Evolutionary conservation across 106 monocot species (phyloP).

Genomic region (Agapanthus africanus): DNA sequence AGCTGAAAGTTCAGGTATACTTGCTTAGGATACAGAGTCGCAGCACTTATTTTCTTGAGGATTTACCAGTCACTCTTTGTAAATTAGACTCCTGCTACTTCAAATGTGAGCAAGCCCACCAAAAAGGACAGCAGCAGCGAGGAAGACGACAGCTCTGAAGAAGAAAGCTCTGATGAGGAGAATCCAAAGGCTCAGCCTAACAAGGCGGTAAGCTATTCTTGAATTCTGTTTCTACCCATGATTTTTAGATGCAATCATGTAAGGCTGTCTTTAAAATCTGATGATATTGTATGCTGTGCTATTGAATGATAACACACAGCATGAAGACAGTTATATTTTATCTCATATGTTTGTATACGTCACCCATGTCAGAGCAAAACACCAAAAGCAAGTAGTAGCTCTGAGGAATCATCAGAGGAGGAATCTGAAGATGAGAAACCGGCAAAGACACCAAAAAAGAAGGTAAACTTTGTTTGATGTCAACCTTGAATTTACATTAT

Average conservation of each 20-base stretch:
- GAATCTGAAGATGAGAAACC: slow-evolving; percentile 45
- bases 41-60: not conserved
- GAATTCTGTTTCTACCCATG: no score
- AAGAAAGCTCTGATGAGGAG: slow-evolving; percentile 51
- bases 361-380: not conserved
- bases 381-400: slow-evolving; percentile 11
- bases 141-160: slow-evolving; percentile 55
- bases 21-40: not conserved
- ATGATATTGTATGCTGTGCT: no score
- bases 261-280: no score
- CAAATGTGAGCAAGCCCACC: slow-evolving; percentile 16
- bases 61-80: not conserved
- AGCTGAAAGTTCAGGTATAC: slow-evolving; percentile 21
- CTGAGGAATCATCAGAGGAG: slow-evolving; percentile 15
- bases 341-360: no score
- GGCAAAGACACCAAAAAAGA: slow-evolving; percentile 29
- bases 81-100: slow-evolving; percentile 17
- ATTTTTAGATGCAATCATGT: no score
- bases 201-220: no score
- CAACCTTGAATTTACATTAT: not conserved
- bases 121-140: slow-evolving; percentile 39
- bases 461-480: not conserved
- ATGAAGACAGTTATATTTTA: no score
- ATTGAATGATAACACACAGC: no score
- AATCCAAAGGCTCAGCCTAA: slow-evolving; percentile 11